A percentile compares a stretch with the other conserved stretches of the same genome.
phyloP scores from a whole-genome alignment of 1,139 yeast species.

The Williopsis jadinii region DNA sequence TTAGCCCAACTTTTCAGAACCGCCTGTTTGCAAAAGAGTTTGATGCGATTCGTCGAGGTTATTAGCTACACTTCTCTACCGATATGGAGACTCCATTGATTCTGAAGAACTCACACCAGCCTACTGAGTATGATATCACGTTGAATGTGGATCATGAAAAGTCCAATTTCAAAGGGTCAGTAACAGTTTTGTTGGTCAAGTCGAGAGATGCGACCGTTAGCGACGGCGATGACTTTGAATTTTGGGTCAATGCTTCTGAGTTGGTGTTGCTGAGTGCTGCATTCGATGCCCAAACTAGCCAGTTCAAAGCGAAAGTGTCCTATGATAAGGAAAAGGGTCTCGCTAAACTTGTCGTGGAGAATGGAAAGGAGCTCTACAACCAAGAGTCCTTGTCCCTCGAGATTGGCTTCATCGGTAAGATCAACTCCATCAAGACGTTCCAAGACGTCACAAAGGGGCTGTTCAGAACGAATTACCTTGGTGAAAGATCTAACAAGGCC shows the following conservation, averaged over 20 bases:
- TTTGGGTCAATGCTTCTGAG: slow-evolving; percentile 38
- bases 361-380: slow-evolving; percentile 5
- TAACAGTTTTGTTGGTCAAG: slow-evolving; percentile 28
- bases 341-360: slow-evolving; percentile 23
- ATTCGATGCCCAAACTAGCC: slow-evolving; percentile 16
- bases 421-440: slow-evolving; percentile 48
- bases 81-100: slow-evolving; percentile 7
- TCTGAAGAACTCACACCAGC: slow-evolving; percentile 30
- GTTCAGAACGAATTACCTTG: slow-evolving; percentile 57
- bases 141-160: slow-evolving; percentile 41
- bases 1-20: no score
- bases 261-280: slow-evolving; percentile 31
- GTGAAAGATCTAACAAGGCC: slow-evolving; percentile 39
- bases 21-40: no score
- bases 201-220: slow-evolving; percentile 13
- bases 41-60: no score
- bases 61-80: no score
- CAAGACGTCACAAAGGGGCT: slow-evolving; percentile 57
- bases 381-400: slow-evolving; percentile 9
- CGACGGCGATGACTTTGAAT: slow-evolving; percentile 19
- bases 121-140: slow-evolving; percentile 37
- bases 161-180: slow-evolving; percentile 49
- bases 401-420: slow-evolving; percentile 43
- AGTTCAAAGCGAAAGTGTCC: slow-evolving; percentile 26
- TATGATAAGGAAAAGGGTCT: slow-evolving; percentile 36